These are phyloP conservation scores for Diaporthe sp. DNA, from an alignment of 2,329 filamentous ascomycete genomes.

Conservation along the genomic window DNA sequence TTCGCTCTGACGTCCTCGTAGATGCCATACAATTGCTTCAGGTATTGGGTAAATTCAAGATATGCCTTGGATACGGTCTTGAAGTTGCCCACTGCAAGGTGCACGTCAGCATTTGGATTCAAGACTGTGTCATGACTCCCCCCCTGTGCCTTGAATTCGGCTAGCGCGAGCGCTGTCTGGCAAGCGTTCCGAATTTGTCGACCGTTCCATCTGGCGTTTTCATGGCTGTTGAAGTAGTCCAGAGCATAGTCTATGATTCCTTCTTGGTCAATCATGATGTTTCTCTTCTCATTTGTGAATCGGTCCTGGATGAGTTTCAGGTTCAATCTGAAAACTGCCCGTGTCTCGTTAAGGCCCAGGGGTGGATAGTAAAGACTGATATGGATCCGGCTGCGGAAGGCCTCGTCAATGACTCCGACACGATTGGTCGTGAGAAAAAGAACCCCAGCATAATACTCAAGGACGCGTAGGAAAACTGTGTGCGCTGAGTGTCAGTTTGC, in stretches of 20 bases:
- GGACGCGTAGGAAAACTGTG: slow-evolving; percentile 55
- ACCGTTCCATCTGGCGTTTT: slow-evolving; percentile 30
- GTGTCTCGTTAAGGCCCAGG: slow-evolving; percentile 56
- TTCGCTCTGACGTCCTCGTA: neutral
- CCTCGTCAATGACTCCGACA: slow-evolving; percentile 60
- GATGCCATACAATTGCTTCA: neutral
- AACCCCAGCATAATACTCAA: slow-evolving; percentile 61
- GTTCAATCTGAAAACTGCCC: slow-evolving; percentile 59
- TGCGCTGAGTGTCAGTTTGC: neutral
- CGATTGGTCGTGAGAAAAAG: slow-evolving; percentile 66
- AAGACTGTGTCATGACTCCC: neutral
- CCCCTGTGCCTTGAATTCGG: slow-evolving; percentile 41
- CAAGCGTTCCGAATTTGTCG: slow-evolving; percentile 39
- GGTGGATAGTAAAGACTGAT: slow-evolving; percentile 61
- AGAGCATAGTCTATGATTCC: neutral
- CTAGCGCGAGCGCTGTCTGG: slow-evolving; percentile 32
- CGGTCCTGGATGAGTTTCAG: slow-evolving; percentile 47
- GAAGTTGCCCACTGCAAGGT: slow-evolving; percentile 8
- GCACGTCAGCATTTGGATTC: neutral
- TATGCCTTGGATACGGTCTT: slow-evolving; percentile 17
- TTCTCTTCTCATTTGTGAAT: neutral
- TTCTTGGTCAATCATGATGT: neutral
- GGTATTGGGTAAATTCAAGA: slow-evolving; percentile 30
- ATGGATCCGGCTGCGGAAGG: slow-evolving; percentile 63
- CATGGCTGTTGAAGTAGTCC: neutral